phyloP scores from a whole-genome alignment of 495 filamentous ascomycete species.

The Penicillium maclennaniae region DNA sequence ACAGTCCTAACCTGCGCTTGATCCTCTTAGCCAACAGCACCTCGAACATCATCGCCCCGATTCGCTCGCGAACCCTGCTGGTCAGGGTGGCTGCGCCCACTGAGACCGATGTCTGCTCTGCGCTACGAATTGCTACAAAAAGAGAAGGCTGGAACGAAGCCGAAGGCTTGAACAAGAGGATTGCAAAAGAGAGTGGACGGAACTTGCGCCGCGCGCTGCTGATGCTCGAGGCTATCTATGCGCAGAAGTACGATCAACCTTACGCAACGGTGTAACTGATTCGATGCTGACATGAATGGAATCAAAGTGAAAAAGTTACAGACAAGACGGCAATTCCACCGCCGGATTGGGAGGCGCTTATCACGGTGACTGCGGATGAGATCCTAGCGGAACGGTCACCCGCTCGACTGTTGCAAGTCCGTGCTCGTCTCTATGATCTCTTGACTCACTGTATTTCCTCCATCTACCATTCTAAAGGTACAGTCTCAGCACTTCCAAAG shows the following conservation, averaged over 20 bases:
- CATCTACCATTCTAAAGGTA: slow-evolving; percentile 87
- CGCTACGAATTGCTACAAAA: slow-evolving; percentile 68
- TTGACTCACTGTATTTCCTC: slow-evolving; percentile 96
- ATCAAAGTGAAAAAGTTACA: slow-evolving; percentile 76
- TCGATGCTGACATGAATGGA: slow-evolving; percentile 13
- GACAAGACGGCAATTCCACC: slow-evolving; percentile 86
- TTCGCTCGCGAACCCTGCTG: slow-evolving; percentile 81
- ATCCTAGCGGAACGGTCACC: slow-evolving; percentile 90
- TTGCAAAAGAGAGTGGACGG: slow-evolving; percentile 87
- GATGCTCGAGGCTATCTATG: slow-evolving; percentile 95
- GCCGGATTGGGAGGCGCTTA: slow-evolving; percentile 92
- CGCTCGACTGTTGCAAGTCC: slow-evolving; percentile 76
- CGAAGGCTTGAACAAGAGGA: slow-evolving; percentile 68
- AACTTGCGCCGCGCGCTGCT: slow-evolving; percentile 86
- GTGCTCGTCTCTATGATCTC: slow-evolving; percentile 90
- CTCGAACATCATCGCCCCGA: slow-evolving; percentile 95
- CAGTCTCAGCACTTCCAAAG: not conserved
- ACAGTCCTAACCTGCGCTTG: slow-evolving; percentile 86
- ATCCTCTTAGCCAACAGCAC: slow-evolving; percentile 93
- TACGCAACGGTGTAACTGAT: too few species aligned
- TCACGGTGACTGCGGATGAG: slow-evolving; percentile 80
- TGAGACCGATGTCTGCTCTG: slow-evolving; percentile 74
- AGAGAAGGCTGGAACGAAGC: slow-evolving; percentile 72
- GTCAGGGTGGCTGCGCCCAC: slow-evolving; percentile 90
- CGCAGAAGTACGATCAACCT: slow-evolving; percentile 71